Percentiles rank a stretch among this genome's conserved stretches.
Evolutionary conservation across 345 rosid species (phyloP).

Genomic region (Eucalyptus polyanthemos): DNA sequence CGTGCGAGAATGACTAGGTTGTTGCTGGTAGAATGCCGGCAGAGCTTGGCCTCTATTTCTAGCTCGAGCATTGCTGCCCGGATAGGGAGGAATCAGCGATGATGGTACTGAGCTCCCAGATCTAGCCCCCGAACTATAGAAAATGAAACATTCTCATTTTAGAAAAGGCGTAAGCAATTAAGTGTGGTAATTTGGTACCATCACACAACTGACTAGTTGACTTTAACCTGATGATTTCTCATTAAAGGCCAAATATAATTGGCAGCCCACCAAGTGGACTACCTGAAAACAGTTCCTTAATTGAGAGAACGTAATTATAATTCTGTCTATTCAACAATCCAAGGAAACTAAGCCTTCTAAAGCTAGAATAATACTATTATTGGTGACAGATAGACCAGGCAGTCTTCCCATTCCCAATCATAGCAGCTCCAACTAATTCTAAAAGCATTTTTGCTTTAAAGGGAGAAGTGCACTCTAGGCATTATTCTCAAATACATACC

Average conservation of each 20-base stretch:
- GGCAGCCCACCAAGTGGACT: neutral
- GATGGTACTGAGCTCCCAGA: conserved; percentile 63
- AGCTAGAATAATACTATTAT: neutral
- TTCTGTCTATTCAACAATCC: neutral
- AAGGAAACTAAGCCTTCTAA: neutral
- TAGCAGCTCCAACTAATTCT: neutral
- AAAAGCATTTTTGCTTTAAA: neutral
- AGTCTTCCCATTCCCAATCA: neutral
- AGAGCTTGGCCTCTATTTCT: conserved; percentile 87
- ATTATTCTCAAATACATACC: conserved; percentile 25
- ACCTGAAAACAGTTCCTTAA: neutral
- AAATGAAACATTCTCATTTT: neutral
- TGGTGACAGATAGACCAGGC: neutral
- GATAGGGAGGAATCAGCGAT: conserved; percentile 62
- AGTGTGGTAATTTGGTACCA: neutral
- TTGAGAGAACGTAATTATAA: neutral
- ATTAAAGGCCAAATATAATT: neutral
- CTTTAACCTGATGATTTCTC: neutral
- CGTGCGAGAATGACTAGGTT: conserved; percentile 17
- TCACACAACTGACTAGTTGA: neutral
- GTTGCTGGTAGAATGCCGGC: conserved; percentile 93
- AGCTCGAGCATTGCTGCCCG: conserved; percentile 84
- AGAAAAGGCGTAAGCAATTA: neutral
- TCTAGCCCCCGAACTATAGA: conserved; percentile 50
- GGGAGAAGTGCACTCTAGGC: neutral